A percentile compares a stretch with the other conserved stretches of the same genome.
Evolutionary conservation across 441 rosid species (phyloP).

Genomic region (Manihot esculenta): DNA sequence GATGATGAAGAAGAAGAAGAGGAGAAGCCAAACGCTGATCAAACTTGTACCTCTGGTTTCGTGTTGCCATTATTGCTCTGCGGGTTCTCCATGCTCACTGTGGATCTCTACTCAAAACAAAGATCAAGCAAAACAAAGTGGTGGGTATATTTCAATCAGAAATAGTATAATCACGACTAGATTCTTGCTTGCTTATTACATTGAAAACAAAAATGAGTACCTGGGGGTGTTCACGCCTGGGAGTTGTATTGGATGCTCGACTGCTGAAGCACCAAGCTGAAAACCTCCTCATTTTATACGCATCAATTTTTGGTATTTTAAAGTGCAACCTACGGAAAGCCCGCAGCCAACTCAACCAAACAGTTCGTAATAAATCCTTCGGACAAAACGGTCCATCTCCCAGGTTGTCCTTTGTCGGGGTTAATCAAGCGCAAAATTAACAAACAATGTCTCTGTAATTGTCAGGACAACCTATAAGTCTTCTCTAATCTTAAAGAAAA

Average conservation of each 20-base stretch:
- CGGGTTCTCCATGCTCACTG: constrained; percentile 45
- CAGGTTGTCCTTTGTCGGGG: no score
- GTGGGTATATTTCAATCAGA: constrained; percentile 8
- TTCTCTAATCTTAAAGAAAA: no score
- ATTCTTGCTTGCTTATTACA: not conserved
- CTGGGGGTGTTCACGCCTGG: constrained; percentile 30
- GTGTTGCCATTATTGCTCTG: constrained; percentile 30
- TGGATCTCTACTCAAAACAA: constrained; percentile 38
- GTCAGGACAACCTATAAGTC: not conserved
- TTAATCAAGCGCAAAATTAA: no score
- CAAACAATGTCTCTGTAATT: no score
- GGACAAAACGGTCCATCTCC: no score
- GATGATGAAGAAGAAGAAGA: no score
- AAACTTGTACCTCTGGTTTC: constrained; percentile 37
- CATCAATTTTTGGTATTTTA: constrained; percentile 26
- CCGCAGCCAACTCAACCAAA: constrained; percentile 36
- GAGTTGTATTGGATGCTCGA: constrained; percentile 28
- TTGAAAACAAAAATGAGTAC: constrained; percentile 18
- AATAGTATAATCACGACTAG: constrained; percentile 10
- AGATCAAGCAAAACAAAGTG: constrained; percentile 16
- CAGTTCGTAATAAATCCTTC: no score
- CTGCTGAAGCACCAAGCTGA: constrained; percentile 38
- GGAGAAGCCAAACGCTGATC: not conserved
- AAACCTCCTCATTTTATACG: constrained; percentile 47
- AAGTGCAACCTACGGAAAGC: constrained; percentile 56